These are phyloP conservation scores for Arthrobotrys sphaeroides DNA, from an alignment of 2,329 filamentous ascomycete genomes.

Conservation along the genomic window DNA sequence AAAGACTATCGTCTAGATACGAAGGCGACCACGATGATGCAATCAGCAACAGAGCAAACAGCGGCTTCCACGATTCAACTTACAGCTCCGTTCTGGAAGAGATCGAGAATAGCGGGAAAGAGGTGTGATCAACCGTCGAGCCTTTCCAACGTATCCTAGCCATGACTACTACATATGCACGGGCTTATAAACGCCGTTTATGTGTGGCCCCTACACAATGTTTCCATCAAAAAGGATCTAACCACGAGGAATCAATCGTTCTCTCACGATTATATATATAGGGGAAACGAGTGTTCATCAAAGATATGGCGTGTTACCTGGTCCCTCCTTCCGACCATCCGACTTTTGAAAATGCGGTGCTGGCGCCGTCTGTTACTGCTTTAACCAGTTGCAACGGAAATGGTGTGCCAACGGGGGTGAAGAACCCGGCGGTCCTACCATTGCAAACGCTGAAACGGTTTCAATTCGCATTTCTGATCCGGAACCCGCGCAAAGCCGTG, in stretches of 20 bases:
- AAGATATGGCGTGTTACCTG: slow-evolving; percentile 95
- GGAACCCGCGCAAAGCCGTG: slow-evolving; percentile 88
- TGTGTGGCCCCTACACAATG: no score
- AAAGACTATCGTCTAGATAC: slow-evolving; percentile 82
- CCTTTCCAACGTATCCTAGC: slow-evolving; percentile 25
- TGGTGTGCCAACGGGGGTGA: slow-evolving; percentile 55
- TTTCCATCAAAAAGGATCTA: slow-evolving; percentile 54
- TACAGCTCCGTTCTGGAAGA: slow-evolving; percentile 80
- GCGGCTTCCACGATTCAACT: slow-evolving; percentile 75
- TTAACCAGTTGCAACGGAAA: slow-evolving; percentile 59
- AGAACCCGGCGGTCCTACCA: slow-evolving; percentile 87
- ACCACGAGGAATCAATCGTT: slow-evolving; percentile 63
- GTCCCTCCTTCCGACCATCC: slow-evolving; percentile 76
- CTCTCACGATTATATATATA: slow-evolving; percentile 60
- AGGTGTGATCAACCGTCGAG: slow-evolving; percentile 69
- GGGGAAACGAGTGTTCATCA: slow-evolving; percentile 95
- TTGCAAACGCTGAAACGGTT: slow-evolving; percentile 77
- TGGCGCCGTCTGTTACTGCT: slow-evolving; percentile 77
- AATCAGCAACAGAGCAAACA: slow-evolving; percentile 66
- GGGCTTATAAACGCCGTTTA: no score
- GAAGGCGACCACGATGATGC: slow-evolving; percentile 68
- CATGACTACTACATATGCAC: background rate
- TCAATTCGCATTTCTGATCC: slow-evolving; percentile 96
- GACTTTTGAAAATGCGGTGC: slow-evolving; percentile 64
- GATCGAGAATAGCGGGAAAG: slow-evolving; percentile 75